Base-by-base conservation (phyloP, 306 rosid genomes). In the Begonia fuchsioides region DNA sequence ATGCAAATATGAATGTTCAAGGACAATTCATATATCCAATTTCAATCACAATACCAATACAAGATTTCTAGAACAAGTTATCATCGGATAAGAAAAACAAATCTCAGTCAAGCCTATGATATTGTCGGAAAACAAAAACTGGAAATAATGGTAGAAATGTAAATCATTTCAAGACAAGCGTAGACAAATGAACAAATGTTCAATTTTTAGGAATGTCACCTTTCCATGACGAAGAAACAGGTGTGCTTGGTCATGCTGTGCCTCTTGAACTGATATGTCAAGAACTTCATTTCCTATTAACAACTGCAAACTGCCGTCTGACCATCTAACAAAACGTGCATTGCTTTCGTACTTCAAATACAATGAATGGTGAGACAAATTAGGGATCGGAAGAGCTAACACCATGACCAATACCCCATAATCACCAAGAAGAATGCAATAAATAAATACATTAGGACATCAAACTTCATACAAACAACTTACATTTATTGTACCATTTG, bases 281-380 rank as follows among this genome's bases (percentile, higher is more conserved):
- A 92, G 80, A 65, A 92, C 98, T 75, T 92, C 98, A 75, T 82
- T 92, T 62, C 98, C 98, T 65, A 92, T 69, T 51, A 85, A 57
- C 50, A 92, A 58, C 72, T 92, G 96, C 68, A 92, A 49, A 67
- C 98, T 92, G 35, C 96, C 98, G 62, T 85, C 98, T 16, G 98
- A 92, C 98, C 98, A 85, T 67, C 83, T 77, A 66, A 92, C 98
- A 77, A 85, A 92, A 46, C 96, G 94, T 26, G 94, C 81, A 66
- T 92, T 92, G 78, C 98, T 92, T 76, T 92, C 93, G 41, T 50
- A 68, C 96, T 86, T 55, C 65, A 65, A 58, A 18, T 54, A 50
- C 32, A 57, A 46, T 50, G 54, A 64, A 57, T 16, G 45, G 18
- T 58, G 8, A 51, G 47, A 32, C 45, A 43, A 41, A 63, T 63